Evolutionary conservation across 441 rosid species (phyloP).

Genomic region (Bruguiera hainesii): DNA sequence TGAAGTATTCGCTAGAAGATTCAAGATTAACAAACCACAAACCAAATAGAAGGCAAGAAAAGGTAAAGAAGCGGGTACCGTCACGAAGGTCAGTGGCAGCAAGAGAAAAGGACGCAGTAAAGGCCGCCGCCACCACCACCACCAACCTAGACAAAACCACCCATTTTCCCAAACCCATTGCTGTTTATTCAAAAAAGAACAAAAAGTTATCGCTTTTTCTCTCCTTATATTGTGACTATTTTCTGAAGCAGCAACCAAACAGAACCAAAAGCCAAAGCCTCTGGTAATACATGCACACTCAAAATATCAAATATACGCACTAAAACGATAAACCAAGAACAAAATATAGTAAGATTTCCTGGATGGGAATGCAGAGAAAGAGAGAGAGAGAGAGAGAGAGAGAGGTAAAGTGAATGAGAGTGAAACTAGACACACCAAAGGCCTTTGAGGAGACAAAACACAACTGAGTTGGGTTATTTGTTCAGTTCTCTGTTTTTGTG

Average conservation of each 20-base stretch:
- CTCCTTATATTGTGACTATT: not conserved
- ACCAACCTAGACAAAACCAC: slow-evolving; percentile 31
- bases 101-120: slow-evolving; percentile 41
- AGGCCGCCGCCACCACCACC: slow-evolving; percentile 25
- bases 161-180: slow-evolving; percentile 40
- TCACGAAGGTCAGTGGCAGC: slow-evolving; percentile 67
- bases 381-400: slow-evolving; percentile 12
- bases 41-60: not conserved
- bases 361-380: slow-evolving; percentile 3
- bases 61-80: slow-evolving; percentile 35
- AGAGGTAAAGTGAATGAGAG: slow-evolving; percentile 30
- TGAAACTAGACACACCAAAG: no score
- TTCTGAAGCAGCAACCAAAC: slow-evolving; percentile 18
- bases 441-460: no score
- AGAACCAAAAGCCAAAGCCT: not conserved
- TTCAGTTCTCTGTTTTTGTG: no score
- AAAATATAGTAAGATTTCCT: not conserved
- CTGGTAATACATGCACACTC: not conserved
- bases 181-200: slow-evolving; percentile 1
- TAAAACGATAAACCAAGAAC: no score
- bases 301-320: no score
- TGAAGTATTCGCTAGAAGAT: not conserved
- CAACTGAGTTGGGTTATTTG: no score
- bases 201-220: slow-evolving; percentile 7
- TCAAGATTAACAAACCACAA: not conserved